phyloP scores from a whole-genome alignment of 140 eudicot species.

The Flaveria floridana region DNA sequence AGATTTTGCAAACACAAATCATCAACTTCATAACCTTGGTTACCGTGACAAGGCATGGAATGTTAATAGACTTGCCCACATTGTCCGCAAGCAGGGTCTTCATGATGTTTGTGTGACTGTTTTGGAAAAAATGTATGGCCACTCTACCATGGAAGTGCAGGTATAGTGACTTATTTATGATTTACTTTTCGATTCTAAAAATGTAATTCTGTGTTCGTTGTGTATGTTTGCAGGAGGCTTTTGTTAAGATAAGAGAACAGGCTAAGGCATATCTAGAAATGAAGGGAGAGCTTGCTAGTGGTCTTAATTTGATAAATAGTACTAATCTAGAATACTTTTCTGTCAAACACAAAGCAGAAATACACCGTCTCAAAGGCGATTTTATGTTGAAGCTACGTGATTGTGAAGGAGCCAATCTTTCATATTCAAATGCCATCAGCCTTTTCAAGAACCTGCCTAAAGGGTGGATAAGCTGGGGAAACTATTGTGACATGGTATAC shows the following conservation, averaged over 20 bases:
- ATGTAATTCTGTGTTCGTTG: not conserved
- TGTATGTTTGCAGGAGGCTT: slow-evolving; percentile 74
- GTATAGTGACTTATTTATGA: slow-evolving; percentile 30
- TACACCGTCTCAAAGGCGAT: slow-evolving; percentile 88
- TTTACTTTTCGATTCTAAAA: not conserved
- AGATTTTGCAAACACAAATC: slow-evolving; percentile 69
- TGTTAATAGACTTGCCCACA: slow-evolving; percentile 95
- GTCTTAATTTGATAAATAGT: slow-evolving; percentile 84
- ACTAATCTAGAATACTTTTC: slow-evolving; percentile 97
- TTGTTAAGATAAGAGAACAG: slow-evolving; percentile 92
- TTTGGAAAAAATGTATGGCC: slow-evolving; percentile 97
- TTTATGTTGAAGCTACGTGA: slow-evolving; percentile 88
- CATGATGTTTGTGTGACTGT: slow-evolving; percentile 89
- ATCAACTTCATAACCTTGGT: slow-evolving; percentile 95
- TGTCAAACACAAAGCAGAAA: slow-evolving; percentile 91
- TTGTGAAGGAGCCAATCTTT: slow-evolving; percentile 94
- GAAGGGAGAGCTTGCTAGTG: slow-evolving; percentile 96
- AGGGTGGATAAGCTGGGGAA: slow-evolving; percentile 99
- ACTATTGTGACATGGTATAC: slow-evolving; percentile 89
- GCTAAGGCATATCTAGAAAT: slow-evolving; percentile 96
- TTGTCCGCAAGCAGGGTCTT: slow-evolving; percentile 87
- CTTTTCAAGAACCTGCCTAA: slow-evolving; percentile 88
- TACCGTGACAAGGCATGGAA: slow-evolving; percentile 99
- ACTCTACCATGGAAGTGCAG: slow-evolving; percentile 99
- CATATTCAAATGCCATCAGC: slow-evolving; percentile 83